phyloP scores from a whole-genome alignment of 192 early-diverging fungal genomes.

The Backusella australiensis region DNA sequence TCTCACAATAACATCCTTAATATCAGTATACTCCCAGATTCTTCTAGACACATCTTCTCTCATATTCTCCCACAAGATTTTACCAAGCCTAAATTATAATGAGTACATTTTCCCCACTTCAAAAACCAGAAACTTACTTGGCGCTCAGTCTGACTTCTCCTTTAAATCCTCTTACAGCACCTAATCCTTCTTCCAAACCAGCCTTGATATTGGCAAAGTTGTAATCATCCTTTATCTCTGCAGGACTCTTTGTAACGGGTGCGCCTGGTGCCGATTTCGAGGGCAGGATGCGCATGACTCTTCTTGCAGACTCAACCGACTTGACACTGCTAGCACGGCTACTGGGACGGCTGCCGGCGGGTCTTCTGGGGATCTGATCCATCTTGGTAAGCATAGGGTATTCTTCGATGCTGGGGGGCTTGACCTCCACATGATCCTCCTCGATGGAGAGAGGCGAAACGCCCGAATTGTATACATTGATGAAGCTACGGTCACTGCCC shows the following conservation, averaged over 20 bases:
- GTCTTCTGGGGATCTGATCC: background rate
- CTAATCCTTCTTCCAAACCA: slow-evolving; percentile 7
- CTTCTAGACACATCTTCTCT: background rate
- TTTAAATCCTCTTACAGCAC: slow-evolving; percentile 21
- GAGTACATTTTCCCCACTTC: no score
- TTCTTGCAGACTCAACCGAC: background rate
- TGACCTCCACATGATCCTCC: background rate
- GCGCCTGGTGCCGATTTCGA: background rate
- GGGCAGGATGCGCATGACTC: background rate
- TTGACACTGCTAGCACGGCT: background rate
- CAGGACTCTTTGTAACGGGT: background rate
- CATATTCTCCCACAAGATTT: slow-evolving; percentile 13
- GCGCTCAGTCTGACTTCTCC: slow-evolving; percentile 34
- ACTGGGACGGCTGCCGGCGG: background rate
- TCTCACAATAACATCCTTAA: slow-evolving; percentile 27
- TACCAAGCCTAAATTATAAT: slow-evolving; percentile 15
- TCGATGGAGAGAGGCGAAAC: background rate
- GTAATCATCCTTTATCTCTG: background rate
- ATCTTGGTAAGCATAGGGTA: background rate
- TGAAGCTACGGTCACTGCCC: background rate
- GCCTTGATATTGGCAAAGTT: background rate
- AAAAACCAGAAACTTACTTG: slow-evolving; percentile 15
- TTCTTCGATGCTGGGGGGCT: background rate
- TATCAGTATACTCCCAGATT: slow-evolving; percentile 33
- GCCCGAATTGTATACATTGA: background rate